Percentiles rank a stretch among this genome's conserved stretches.
These are phyloP conservation scores for Parasarocladium wereldwijsianum DNA, from an alignment of 2,329 filamentous ascomycete species.

Conservation along the genomic window DNA sequence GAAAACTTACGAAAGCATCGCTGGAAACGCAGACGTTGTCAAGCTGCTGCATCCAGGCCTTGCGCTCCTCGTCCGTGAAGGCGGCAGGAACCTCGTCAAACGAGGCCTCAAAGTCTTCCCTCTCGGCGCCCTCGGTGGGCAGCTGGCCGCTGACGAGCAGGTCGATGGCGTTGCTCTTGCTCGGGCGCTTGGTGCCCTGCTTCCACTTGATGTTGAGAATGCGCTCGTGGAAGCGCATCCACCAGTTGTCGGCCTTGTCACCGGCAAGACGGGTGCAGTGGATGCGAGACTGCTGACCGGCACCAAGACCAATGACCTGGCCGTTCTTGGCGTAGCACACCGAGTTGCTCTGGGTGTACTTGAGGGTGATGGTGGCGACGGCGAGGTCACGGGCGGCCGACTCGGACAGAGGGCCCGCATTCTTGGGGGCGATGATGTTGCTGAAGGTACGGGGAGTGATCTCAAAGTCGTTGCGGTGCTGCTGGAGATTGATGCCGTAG, in stretches of 20 bases:
- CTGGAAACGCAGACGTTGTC: conserved; percentile 74
- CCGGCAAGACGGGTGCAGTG: conserved; percentile 96
- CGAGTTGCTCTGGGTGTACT: conserved; percentile 98
- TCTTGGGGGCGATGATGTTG: conserved; percentile 76
- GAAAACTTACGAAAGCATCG: conserved; percentile 84
- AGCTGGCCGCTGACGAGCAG: conserved; percentile 55
- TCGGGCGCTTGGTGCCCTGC: conserved; percentile 86
- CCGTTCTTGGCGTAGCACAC: conserved; percentile 94
- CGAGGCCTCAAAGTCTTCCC: conserved; percentile 70
- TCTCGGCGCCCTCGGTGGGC: conserved; percentile 70
- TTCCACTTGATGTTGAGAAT: conserved; percentile 89
- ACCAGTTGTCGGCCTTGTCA: conserved; percentile 99
- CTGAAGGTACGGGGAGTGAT: conserved; percentile 78
- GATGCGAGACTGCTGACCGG: conserved; percentile 93
- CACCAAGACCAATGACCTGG: conserved; percentile 85
- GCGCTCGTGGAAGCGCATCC: conserved; percentile 92
- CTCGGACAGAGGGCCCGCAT: conserved; percentile 56
- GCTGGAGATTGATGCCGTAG: conserved; percentile 76
- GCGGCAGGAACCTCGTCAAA: conserved; percentile 78
- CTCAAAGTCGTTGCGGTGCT: conserved; percentile 83
- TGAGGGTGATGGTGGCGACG: conserved; percentile 90
- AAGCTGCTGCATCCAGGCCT: conserved; percentile 73
- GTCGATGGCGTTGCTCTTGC: conserved; percentile 5
- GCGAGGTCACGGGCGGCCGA: conserved; percentile 78
- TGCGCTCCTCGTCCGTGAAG: conserved; percentile 74